Percentiles rank a stretch among this genome's conserved stretches.
Evolutionary conservation across 2,329 filamentous ascomycete species (phyloP).

Genomic region (Trichophyton verrucosum): DNA sequence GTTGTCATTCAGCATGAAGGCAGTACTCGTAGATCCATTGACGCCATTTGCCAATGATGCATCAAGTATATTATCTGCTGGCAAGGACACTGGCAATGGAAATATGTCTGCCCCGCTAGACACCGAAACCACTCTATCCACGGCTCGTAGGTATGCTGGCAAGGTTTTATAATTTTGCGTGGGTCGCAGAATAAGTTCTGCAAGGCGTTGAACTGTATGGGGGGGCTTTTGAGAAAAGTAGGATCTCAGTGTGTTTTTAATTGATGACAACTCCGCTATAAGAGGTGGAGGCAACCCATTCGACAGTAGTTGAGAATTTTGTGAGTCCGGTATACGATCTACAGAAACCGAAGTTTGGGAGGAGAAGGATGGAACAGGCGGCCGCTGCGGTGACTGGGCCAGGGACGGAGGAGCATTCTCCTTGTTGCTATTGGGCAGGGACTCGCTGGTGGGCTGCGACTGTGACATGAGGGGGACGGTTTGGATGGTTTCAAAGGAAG

Average conservation of each 20-base stretch:
- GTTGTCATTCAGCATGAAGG: slow-evolving; percentile 25
- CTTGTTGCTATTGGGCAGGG: slow-evolving; percentile 26
- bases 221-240: slow-evolving; percentile 67
- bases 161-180: slow-evolving; percentile 68
- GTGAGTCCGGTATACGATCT: slow-evolving; percentile 33
- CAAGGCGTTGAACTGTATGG: slow-evolving; percentile 82
- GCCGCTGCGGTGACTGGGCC: slow-evolving; percentile 22
- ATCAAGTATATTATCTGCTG: slow-evolving; percentile 36
- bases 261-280: slow-evolving; percentile 48
- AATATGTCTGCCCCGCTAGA: slow-evolving; percentile 71
- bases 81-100: slow-evolving; percentile 54
- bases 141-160: slow-evolving; percentile 73
- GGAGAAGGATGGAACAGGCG: slow-evolving; percentile 29
- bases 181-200: slow-evolving; percentile 71
- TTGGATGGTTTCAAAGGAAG: slow-evolving; percentile 23
- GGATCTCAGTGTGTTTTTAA: slow-evolving; percentile 46
- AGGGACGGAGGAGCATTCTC: slow-evolving; percentile 24
- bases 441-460: slow-evolving; percentile 19
- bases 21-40: slow-evolving; percentile 24
- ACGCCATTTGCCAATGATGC: slow-evolving; percentile 44
- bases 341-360: slow-evolving; percentile 25
- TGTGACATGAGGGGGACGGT: slow-evolving; percentile 16
- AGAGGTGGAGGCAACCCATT: slow-evolving; percentile 51
- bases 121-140: slow-evolving; percentile 82
- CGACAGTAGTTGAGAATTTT: slow-evolving; percentile 33